Conservation (phyloP, 139 green algal species). For the Volvox reticuliferus region DNA sequence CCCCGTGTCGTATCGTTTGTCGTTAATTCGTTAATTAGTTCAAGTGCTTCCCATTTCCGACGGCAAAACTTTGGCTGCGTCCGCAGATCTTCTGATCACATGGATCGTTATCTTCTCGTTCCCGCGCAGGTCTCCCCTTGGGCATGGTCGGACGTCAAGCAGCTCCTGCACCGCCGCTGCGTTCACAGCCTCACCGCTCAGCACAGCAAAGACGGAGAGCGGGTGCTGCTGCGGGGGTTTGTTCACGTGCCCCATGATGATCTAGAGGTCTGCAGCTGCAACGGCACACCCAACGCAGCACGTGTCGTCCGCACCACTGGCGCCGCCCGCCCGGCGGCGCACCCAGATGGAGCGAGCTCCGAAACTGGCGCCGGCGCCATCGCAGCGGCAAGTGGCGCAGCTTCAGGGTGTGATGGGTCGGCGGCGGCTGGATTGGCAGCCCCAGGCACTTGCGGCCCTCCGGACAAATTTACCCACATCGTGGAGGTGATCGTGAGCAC, state of each 20-base stretch:
- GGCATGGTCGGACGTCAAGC: constrained; percentile 16
- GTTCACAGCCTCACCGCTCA: constrained; percentile 20
- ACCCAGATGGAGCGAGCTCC: neutral
- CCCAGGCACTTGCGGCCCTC: constrained; percentile 17
- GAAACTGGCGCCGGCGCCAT: neutral
- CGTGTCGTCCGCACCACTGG: neutral
- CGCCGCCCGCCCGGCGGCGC: neutral
- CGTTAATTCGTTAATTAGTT: neutral
- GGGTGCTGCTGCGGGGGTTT: constrained; percentile 27
- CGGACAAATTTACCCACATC: neutral
- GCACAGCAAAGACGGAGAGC: constrained; percentile 28
- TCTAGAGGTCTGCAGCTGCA: constrained; percentile 36
- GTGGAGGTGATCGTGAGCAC: constrained; percentile 23
- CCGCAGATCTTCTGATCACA: neutral
- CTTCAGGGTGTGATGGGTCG: neutral
- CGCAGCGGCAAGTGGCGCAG: neutral
- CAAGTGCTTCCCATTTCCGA: neutral
- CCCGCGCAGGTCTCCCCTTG: constrained; percentile 15
- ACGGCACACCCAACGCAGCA: constrained; percentile 11
- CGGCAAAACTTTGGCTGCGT: neutral
- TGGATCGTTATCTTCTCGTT: neutral
- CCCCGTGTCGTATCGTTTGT: neutral
- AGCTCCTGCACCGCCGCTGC: constrained; percentile 21
- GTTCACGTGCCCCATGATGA: constrained; percentile 12
- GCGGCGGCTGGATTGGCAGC: neutral